phyloP scores from a whole-genome alignment of 352 stramenopile genomes.

The Globisporangium viniferum region DNA sequence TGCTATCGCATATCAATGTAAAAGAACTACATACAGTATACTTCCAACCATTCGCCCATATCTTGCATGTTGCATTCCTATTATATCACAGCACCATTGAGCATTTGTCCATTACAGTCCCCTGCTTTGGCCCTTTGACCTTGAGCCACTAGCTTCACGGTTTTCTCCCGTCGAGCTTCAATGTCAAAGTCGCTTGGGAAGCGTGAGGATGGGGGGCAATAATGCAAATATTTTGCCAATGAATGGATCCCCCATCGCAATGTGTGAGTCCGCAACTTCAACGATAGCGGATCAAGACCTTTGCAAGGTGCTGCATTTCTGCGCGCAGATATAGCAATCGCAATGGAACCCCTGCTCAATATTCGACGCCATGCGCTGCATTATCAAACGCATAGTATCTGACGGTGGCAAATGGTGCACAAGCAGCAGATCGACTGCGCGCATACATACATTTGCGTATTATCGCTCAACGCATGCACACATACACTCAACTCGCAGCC shows the following conservation, averaged over 20 bases:
- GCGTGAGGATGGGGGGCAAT: neutral
- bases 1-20: neutral
- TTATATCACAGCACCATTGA: too few relatives aligned
- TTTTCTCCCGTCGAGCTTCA: neutral
- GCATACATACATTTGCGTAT: neutral
- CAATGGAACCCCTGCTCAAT: neutral
- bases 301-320: neutral
- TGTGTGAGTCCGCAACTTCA: neutral
- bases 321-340: neutral
- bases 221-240: neutral
- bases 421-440: neutral
- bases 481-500: too few relatives aligned
- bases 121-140: neutral
- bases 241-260: neutral
- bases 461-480: neutral
- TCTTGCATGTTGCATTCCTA: neutral
- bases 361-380: neutral
- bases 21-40: neutral
- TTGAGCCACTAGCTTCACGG: neutral
- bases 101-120: too few relatives aligned
- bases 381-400: neutral
- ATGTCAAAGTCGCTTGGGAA: neutral
- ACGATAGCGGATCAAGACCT: neutral
- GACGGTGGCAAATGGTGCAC: neutral
- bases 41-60: neutral